phyloP scores from a whole-genome alignment of 2,329 filamentous ascomycete species.

The Decorospora gaudefroyi region DNA sequence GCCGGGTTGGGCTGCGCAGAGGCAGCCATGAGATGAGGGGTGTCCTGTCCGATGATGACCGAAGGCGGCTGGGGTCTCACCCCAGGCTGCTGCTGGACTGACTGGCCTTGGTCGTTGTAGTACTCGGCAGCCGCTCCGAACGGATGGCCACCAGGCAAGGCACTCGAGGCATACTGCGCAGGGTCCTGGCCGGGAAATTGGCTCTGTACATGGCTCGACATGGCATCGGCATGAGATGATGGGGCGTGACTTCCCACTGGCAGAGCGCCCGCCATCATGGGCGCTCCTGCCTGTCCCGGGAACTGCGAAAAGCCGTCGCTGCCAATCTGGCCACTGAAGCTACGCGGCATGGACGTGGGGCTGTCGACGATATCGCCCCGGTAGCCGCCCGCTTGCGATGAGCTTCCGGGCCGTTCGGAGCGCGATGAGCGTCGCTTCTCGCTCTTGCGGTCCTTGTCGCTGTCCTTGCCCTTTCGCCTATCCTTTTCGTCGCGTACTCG shows the following conservation, averaged over 20 bases:
- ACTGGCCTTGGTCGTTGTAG: conserved; percentile 66
- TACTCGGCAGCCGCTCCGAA: conserved; percentile 64
- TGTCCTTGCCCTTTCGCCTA: conserved; percentile 32
- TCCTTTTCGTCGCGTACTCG: conserved; percentile 39
- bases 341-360: conserved; percentile 27
- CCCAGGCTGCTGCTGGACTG: conserved; percentile 64
- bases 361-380: conserved; percentile 40
- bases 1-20: conserved; percentile 58
- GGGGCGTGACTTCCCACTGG: conserved; percentile 29
- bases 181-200: conserved; percentile 66
- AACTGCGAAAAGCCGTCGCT: conserved; percentile 43
- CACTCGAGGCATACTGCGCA: conserved; percentile 51
- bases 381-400: conserved; percentile 37
- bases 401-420: conserved; percentile 35
- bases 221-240: conserved; percentile 23
- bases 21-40: conserved; percentile 60
- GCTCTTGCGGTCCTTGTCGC: conserved; percentile 31
- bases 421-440: conserved; percentile 40
- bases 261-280: conserved; percentile 44
- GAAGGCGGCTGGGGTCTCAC: conserved; percentile 58
- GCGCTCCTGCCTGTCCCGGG: conserved; percentile 41
- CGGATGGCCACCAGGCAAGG: conserved; percentile 48
- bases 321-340: conserved; percentile 39
- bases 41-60: conserved; percentile 59
- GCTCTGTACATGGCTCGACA: conserved; percentile 57